These are phyloP conservation scores for Irpex lacteus DNA, from an alignment of 1,284 basidiomycete genomes.

Conservation along the genomic window DNA sequence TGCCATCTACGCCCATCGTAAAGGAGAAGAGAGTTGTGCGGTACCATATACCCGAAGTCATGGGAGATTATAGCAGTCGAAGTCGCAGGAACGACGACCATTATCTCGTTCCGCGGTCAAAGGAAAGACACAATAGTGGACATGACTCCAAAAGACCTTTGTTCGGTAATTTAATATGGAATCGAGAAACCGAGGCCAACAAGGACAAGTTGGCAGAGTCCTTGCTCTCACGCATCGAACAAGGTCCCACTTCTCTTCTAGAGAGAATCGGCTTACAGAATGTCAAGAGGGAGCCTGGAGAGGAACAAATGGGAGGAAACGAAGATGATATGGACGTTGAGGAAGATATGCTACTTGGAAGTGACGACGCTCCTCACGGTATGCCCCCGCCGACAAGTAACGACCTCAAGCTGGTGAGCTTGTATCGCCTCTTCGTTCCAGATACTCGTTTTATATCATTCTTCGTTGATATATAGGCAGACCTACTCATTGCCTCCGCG, in stretches of 20 bases:
- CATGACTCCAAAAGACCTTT: background rate
- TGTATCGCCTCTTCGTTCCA: background rate
- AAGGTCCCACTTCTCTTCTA: conserved; percentile 2
- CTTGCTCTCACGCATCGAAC: conserved; percentile 6
- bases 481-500: conserved; percentile 11
- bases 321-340: background rate
- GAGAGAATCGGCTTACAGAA: conserved; percentile 5
- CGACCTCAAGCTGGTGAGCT: background rate
- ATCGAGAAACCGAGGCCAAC: background rate
- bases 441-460: background rate
- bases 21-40: background rate
- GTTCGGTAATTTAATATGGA: background rate
- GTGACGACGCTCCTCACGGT: background rate
- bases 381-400: background rate
- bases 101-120: background rate
- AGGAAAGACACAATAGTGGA: background rate
- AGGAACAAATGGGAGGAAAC: background rate
- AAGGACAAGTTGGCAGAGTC: conserved; percentile 1
- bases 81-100: background rate
- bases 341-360: background rate
- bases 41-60: background rate
- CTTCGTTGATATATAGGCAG: conserved; percentile 2
- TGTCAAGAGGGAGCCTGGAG: background rate
- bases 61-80: background rate
- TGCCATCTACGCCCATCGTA: background rate